Conservation (phyloP, 768 basidiomycete genomes). For the Rhizopogon roseolus region DNA sequence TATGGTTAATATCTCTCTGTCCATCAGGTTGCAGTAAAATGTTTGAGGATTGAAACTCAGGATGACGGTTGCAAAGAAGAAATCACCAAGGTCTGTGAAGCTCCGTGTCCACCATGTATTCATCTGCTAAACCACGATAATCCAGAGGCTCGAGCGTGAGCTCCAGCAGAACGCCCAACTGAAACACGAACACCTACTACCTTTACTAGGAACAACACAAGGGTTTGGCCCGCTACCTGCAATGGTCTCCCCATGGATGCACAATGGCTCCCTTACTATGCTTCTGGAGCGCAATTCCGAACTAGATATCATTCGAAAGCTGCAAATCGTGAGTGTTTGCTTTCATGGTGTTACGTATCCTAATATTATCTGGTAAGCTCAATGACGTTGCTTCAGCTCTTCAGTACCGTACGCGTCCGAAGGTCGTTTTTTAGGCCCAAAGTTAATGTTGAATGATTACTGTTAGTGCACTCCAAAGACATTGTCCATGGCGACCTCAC, state of each 20-base stretch:
- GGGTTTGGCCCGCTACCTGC: constrained; percentile 16
- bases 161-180: constrained; percentile 13
- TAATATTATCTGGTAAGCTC: background rate
- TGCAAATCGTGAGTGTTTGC: constrained; percentile 9
- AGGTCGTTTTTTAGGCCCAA: background rate
- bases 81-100: background rate
- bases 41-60: background rate
- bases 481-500: constrained; percentile 31
- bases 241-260: constrained; percentile 17
- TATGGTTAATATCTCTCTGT: background rate
- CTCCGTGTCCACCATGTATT: background rate
- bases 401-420: background rate
- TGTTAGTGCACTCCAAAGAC: constrained; percentile 3
- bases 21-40: background rate
- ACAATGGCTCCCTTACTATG: constrained; percentile 10
- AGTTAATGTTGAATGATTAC: background rate
- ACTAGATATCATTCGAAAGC: constrained; percentile 6
- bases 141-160: constrained; percentile 26
- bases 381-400: constrained; percentile 1
- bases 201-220: constrained; percentile 30
- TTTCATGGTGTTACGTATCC: background rate
- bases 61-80: background rate
- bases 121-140: background rate
- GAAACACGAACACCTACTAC: constrained; percentile 24
- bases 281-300: constrained; percentile 4